Evolutionary conservation across 441 rosid species (phyloP), one percentile per base, ranked within the genome.

Genomic region (Populus trichocarpa): DNA sequence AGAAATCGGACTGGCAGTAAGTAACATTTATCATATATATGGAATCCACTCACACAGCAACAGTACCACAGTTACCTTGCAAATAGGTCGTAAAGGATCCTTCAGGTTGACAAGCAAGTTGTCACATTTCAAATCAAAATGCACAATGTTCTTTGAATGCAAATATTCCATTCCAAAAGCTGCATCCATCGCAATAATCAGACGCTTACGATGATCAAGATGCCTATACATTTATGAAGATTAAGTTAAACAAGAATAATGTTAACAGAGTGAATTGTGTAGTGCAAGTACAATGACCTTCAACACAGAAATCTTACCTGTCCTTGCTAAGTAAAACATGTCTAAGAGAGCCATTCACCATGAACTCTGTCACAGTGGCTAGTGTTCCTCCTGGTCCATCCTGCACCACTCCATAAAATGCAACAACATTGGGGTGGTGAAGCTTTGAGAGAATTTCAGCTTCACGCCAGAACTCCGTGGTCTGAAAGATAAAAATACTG

Each of bases 91-190:
- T 36, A 77, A 83, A 70, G 95, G 81, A 84, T 94, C 98, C 81
- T 92, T 94, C 87, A 92, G 88, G 87, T 94, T 94, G 80, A 94
- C 98, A 70, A 94, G 95, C 85, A 94, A 77, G 84, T 92, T 94
- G 81, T 94, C 98, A 76, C 98, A 92, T 87, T 94, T 94, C 81
- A 94, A 81, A 90, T 94, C 98, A 78, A 94, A 92, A 86, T 94
- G 97, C 79, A 92, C 97, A 77, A 90, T 92, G 76, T 92, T 92
- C 86, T 91, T 92, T 66, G 95, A 90, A 77, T 93, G 98, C 76
- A 94, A 77, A 86, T 92, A 94, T 84, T 94, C 97, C 97, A 92
- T 94, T 73, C 98, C 98, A 83, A 94, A 94, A 72, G 98, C 98
- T 61, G 97, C 98, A 85, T 94, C 98, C 96, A 94, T 90, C 69